These are phyloP conservation scores for Aspergillus quadrilineatus DNA, from an alignment of 2,329 filamentous ascomycete genomes.

Conservation along the genomic window DNA sequence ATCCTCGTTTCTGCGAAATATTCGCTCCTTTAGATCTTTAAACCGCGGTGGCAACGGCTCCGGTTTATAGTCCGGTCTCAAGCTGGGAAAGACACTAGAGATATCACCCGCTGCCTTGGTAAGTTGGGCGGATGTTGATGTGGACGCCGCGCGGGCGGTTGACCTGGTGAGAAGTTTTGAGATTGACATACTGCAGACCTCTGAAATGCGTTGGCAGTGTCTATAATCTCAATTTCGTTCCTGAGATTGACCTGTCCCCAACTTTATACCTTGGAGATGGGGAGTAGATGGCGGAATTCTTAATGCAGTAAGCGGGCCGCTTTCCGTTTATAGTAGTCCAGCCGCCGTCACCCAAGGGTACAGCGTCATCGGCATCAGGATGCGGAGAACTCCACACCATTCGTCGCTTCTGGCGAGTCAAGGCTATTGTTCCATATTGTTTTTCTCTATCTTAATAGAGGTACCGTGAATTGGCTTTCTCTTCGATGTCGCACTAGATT, in stretches of 20 bases:
- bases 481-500: too few relatives aligned
- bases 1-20: conserved; percentile 43
- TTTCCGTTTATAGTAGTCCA: background rate
- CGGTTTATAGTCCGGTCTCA: conserved; percentile 43
- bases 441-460: too few relatives aligned
- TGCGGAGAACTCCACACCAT: background rate
- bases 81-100: conserved; percentile 49
- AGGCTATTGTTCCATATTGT: too few relatives aligned
- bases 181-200: conserved; percentile 25
- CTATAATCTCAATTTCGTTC: background rate
- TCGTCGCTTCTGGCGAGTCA: background rate
- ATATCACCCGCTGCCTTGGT: conserved; percentile 50
- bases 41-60: conserved; percentile 46
- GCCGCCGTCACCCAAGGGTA: background rate
- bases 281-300: conserved; percentile 13
- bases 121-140: conserved; percentile 31
- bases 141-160: conserved; percentile 31
- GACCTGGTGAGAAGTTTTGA: conserved; percentile 31
- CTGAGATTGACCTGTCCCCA: background rate
- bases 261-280: conserved; percentile 20
- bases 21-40: conserved; percentile 37
- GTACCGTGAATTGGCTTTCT: too few relatives aligned
- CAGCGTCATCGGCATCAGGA: background rate
- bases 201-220: background rate
- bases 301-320: conserved; percentile 17